Evolutionary conservation across 139 green algal genomes (phyloP).

Genomic region (Chlamydomonas sp.): DNA sequence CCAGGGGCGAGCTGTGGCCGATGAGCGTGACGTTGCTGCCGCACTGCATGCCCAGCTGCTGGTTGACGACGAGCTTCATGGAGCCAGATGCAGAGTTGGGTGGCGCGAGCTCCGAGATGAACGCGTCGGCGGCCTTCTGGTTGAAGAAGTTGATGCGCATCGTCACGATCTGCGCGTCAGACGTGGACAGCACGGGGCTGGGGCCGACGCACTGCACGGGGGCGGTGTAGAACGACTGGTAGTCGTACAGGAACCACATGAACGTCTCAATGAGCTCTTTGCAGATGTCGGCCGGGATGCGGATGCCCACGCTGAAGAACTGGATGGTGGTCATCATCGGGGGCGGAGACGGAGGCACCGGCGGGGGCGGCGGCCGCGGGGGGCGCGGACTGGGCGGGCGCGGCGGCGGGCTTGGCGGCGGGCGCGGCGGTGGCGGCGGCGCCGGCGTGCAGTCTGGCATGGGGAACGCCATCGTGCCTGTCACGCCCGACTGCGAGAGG

Average conservation of each 20-base stretch:
- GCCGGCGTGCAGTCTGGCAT: background rate
- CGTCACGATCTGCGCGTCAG: background rate
- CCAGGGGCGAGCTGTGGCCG: constrained; percentile 6
- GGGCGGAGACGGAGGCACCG: background rate
- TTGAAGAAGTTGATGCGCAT: constrained; percentile 8
- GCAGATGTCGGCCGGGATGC: too few species aligned
- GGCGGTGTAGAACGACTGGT: background rate
- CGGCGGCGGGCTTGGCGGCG: background rate
- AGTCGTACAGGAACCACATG: constrained; percentile 1
- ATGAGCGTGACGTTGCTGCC: constrained; percentile 16
- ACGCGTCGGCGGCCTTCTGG: background rate
- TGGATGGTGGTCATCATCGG: too few species aligned
- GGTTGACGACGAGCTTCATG: background rate
- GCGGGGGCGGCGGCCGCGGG: background rate
- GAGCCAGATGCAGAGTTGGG: background rate
- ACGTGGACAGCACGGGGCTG: background rate
- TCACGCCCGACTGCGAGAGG: background rate
- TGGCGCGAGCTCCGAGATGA: background rate
- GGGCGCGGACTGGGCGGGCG: background rate
- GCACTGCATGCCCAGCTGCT: background rate
- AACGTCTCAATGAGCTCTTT: too few species aligned
- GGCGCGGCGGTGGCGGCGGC: too few species aligned
- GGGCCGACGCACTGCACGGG: constrained; percentile 11
- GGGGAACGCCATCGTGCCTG: background rate
- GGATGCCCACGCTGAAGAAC: too few species aligned